Conservation (phyloP, 2,329 filamentous ascomycete species). For the Neocatenulostroma microsporum region DNA sequence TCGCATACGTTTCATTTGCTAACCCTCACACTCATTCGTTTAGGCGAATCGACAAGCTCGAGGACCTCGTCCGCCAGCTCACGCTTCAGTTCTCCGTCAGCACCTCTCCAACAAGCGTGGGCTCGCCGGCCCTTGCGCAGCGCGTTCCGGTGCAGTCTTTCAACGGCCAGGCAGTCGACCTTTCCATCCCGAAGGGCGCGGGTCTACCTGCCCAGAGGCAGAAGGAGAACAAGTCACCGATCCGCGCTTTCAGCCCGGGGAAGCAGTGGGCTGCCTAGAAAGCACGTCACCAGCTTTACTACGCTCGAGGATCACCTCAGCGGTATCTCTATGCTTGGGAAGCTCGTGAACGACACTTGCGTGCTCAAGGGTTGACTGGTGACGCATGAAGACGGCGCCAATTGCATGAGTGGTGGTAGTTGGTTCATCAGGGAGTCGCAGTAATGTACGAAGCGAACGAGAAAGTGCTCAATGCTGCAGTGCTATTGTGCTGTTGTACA, state of each 20-base stretch:
- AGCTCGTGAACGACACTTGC: too few relatives aligned
- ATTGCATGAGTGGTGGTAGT: too few relatives aligned
- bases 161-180: slow-evolving; percentile 14
- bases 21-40: too few relatives aligned
- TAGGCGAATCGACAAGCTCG: slow-evolving; percentile 12
- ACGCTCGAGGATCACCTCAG: neutral
- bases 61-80: slow-evolving; percentile 17
- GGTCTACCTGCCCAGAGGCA: neutral
- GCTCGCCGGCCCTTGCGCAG: slow-evolving; percentile 11
- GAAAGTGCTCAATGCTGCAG: too few relatives aligned
- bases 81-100: slow-evolving; percentile 11
- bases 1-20: neutral
- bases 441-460: too few relatives aligned
- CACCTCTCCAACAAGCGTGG: neutral
- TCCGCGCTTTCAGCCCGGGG: slow-evolving; percentile 4
- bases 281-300: too few relatives aligned
- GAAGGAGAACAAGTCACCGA: slow-evolving; percentile 6
- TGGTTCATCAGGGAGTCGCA: too few relatives aligned
- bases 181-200: slow-evolving; percentile 19
- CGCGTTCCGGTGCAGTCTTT: slow-evolving; percentile 13
- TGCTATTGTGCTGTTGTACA: slow-evolving; percentile 4
- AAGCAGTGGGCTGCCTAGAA: slow-evolving; percentile 6
- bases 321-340: too few relatives aligned
- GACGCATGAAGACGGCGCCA: too few relatives aligned
- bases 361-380: too few relatives aligned